Evolutionary conservation across 1,284 basidiomycete species (phyloP).

Genomic region (Microbotryum saponariae): DNA sequence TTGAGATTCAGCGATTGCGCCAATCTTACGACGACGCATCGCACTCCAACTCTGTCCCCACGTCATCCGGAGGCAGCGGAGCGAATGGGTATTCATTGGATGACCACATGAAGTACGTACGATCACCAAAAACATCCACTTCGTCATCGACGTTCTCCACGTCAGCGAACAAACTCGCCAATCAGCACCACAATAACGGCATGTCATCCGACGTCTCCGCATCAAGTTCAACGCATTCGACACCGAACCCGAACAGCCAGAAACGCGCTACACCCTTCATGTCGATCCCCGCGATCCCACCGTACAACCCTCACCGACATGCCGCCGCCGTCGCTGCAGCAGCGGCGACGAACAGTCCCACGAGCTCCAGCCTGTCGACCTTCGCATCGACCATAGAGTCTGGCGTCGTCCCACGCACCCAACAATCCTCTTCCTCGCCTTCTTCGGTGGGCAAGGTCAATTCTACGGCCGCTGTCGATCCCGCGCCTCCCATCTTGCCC

Average conservation of each 20-base stretch:
- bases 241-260: background rate
- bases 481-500: too few relatives aligned
- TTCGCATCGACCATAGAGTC: too few relatives aligned
- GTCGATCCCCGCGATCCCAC: conserved; percentile 25
- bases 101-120: conserved; percentile 23
- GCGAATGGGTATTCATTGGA: conserved; percentile 18
- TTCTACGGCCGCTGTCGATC: too few relatives aligned
- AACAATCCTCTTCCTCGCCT: too few relatives aligned
- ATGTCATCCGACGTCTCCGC: too few relatives aligned
- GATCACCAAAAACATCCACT: conserved; percentile 18
- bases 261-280: conserved; percentile 11
- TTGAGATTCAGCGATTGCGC: background rate
- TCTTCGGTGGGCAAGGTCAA: too few relatives aligned
- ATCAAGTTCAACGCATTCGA: background rate
- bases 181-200: too few relatives aligned
- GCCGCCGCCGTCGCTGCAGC: conserved; percentile 10
- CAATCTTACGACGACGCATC: background rate
- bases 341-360: background rate
- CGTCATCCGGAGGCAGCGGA: conserved; percentile 5
- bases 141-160: background rate
- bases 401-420: too few relatives aligned
- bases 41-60: background rate
- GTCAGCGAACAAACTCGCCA: background rate
- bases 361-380: too few relatives aligned
- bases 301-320: conserved; percentile 21